Conservation (phyloP, 352 stramenopile species). For the Phytophthora citricola region DNA sequence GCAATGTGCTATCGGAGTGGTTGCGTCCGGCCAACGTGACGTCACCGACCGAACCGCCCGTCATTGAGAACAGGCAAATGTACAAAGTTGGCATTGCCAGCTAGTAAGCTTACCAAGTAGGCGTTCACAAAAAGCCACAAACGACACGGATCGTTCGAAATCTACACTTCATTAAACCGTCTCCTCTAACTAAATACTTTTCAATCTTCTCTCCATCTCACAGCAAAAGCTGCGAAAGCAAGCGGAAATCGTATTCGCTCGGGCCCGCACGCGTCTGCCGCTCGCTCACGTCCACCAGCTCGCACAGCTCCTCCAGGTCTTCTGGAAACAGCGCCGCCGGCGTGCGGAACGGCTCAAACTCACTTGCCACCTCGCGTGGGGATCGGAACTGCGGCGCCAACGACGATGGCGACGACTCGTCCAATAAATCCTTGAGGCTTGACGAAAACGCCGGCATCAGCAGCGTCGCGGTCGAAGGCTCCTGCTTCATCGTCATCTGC, state of each 20-base stretch:
- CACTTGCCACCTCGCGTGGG: slow-evolving; percentile 28
- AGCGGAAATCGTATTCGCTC: background rate
- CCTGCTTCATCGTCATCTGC: slow-evolving; percentile 9
- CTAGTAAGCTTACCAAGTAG: too few species aligned
- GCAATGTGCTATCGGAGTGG: background rate
- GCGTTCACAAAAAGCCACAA: too few species aligned
- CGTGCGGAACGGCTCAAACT: slow-evolving; percentile 45
- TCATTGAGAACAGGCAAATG: slow-evolving; percentile 10
- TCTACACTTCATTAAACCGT: background rate
- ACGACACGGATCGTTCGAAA: too few species aligned
- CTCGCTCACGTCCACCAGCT: slow-evolving; percentile 41
- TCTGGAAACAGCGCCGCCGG: slow-evolving; percentile 43
- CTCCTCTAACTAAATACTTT: background rate
- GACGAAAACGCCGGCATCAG: slow-evolving; percentile 13
- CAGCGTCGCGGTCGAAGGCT: slow-evolving; percentile 6
- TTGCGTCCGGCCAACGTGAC: background rate
- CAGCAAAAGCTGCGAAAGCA: background rate
- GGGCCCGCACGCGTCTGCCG: slow-evolving; percentile 2
- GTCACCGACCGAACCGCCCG: too few species aligned
- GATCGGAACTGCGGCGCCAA: slow-evolving; percentile 18
- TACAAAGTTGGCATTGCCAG: background rate
- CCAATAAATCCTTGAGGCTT: slow-evolving; percentile 10
- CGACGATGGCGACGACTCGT: background rate
- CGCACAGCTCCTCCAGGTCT: slow-evolving; percentile 47
- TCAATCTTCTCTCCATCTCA: background rate